Percentiles rank a stretch among this genome's conserved stretches.
phyloP scores from a whole-genome alignment of 2,329 filamentous ascomycete genomes.

The Hypoxylon sp. region DNA sequence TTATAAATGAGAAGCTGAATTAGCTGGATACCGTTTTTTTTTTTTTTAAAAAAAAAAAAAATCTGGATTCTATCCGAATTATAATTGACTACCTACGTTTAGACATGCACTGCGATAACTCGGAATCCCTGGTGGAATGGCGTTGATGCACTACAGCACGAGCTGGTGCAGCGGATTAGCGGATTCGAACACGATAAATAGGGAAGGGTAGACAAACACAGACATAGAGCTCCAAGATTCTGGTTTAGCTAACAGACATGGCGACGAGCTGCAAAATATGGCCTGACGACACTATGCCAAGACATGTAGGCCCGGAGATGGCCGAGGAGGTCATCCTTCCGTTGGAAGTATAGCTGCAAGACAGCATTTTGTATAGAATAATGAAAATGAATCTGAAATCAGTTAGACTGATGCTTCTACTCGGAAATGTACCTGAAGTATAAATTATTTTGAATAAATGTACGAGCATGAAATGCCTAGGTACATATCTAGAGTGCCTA shows the following conservation, averaged over 20 bases:
- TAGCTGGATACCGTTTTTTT: slow-evolving; percentile 25
- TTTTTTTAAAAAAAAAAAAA: too few relatives aligned
- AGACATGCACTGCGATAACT: slow-evolving; percentile 27
- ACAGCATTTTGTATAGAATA: slow-evolving; percentile 20
- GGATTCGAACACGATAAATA: slow-evolving; percentile 24
- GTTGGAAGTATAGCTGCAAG: slow-evolving; percentile 14
- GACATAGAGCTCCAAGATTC: slow-evolving; percentile 32
- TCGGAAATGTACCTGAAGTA: neutral
- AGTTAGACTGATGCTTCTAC: neutral
- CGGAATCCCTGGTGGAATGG: slow-evolving; percentile 18
- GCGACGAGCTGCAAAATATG: slow-evolving; percentile 9
- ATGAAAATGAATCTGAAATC: slow-evolving; percentile 17
- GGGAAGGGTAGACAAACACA: slow-evolving; percentile 39
- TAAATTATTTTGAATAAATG: neutral
- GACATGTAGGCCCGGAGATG: slow-evolving; percentile 12
- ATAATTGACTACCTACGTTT: slow-evolving; percentile 33
- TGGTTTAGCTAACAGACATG: slow-evolving; percentile 19
- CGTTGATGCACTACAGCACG: slow-evolving; percentile 19
- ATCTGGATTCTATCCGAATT: slow-evolving; percentile 29
- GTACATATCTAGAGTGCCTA: too few relatives aligned
- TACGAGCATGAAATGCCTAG: neutral
- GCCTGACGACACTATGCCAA: slow-evolving; percentile 2
- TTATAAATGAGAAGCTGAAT: slow-evolving; percentile 41
- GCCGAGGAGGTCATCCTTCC: slow-evolving; percentile 5
- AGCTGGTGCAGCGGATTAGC: slow-evolving; percentile 7